Evolutionary conservation across 176 grass and related monocot species (phyloP).

Genomic region (Oryza brachyantha): DNA sequence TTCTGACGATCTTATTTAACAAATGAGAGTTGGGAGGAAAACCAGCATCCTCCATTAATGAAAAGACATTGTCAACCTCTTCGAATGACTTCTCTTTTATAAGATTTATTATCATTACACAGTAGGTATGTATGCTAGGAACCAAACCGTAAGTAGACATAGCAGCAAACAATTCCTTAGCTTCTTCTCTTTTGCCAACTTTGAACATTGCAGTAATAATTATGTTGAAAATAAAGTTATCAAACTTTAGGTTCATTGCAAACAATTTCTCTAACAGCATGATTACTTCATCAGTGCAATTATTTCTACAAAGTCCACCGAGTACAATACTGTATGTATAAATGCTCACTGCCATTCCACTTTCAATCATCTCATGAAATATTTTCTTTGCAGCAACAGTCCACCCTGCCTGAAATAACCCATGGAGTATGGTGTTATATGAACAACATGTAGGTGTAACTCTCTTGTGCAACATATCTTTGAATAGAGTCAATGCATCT

Average conservation of each 20-base stretch:
- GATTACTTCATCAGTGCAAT: background rate
- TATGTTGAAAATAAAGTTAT: background rate
- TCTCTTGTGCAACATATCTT: background rate
- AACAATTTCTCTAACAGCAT: background rate
- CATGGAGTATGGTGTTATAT: background rate
- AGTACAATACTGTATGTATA: background rate
- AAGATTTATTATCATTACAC: background rate
- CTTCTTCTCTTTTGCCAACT: background rate
- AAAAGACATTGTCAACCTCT: background rate
- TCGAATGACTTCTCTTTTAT: background rate
- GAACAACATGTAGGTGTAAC: background rate
- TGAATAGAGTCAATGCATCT: background rate
- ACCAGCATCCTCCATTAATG: background rate
- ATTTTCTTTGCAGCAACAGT: background rate
- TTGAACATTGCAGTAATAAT: background rate
- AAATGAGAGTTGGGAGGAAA: background rate
- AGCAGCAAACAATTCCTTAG: background rate
- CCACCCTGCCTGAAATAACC: background rate
- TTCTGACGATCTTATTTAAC: background rate
- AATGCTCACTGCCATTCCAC: background rate
- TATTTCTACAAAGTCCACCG: background rate
- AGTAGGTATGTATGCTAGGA: background rate
- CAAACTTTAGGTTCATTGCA: background rate
- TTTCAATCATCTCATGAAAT: conserved; percentile 8
- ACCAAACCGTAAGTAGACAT: background rate